phyloP scores from a whole-genome alignment of 2,329 filamentous ascomycete species.

The Alternaria postmessia region DNA sequence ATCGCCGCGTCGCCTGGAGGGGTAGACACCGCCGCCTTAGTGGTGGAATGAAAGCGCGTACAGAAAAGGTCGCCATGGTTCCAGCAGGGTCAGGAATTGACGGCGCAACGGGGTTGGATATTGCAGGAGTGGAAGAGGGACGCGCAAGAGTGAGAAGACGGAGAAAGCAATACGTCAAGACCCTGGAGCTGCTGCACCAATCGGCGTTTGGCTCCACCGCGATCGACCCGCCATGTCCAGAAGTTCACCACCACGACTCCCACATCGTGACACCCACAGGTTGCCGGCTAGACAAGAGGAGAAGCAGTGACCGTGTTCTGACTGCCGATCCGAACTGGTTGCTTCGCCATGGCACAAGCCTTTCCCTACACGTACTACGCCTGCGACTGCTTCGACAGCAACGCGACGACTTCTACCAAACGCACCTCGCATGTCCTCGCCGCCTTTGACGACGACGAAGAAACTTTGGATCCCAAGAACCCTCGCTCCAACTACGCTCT shows the following conservation, averaged over 20 bases:
- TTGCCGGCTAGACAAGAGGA: constrained; percentile 2
- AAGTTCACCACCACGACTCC: constrained; percentile 14
- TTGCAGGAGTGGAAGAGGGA: neutral
- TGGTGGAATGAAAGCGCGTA: constrained; percentile 49
- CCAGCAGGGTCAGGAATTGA: neutral
- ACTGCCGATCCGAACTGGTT: neutral
- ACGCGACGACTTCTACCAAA: constrained; percentile 42
- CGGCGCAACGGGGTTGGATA: neutral
- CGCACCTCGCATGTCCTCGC: constrained; percentile 46
- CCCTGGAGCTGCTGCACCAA: constrained; percentile 12
- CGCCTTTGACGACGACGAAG: constrained; percentile 72
- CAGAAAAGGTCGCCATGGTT: constrained; percentile 44
- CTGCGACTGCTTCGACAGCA: constrained; percentile 67
- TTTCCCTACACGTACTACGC: constrained; percentile 72
- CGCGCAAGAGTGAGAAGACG: neutral
- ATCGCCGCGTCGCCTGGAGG: constrained; percentile 58
- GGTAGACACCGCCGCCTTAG: constrained; percentile 36
- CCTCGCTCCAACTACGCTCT: constrained; percentile 89
- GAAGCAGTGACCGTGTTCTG: neutral
- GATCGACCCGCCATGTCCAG: constrained; percentile 4
- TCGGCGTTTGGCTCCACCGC: constrained; percentile 23
- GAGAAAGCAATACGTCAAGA: constrained; percentile 19
- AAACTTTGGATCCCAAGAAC: constrained; percentile 84
- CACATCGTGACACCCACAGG: neutral
- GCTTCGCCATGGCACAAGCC: constrained; percentile 58